Evolutionary conservation across 2,329 filamentous ascomycete genomes (phyloP).

Genomic region (Penicillium paneum): DNA sequence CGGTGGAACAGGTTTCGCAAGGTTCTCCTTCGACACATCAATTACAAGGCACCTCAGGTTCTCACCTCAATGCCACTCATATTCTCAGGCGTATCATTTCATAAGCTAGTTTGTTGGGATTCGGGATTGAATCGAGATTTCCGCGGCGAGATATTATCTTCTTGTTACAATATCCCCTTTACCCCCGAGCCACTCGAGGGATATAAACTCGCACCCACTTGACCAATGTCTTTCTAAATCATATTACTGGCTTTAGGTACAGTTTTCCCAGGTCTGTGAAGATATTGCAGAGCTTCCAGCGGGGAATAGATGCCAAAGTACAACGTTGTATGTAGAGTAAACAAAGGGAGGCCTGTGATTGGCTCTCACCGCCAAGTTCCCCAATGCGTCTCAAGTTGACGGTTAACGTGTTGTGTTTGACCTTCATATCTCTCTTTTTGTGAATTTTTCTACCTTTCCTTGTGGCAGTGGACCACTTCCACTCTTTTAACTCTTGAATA

Average conservation of each 20-base stretch:
- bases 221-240: background rate
- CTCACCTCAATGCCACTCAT: background rate
- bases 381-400: conserved; percentile 15
- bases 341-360: conserved; percentile 20
- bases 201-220: background rate
- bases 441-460: conserved; percentile 9
- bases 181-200: background rate
- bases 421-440: conserved; percentile 16
- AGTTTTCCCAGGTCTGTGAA: background rate
- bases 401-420: conserved; percentile 7
- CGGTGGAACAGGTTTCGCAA: background rate
- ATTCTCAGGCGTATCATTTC: background rate
- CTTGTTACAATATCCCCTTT: background rate
- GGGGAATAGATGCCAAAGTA: background rate
- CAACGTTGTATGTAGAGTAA: background rate
- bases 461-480: conserved; percentile 21
- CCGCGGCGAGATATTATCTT: background rate
- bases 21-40: background rate
- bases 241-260: background rate
- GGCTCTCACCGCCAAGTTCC: conserved; percentile 26
- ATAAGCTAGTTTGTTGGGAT: background rate
- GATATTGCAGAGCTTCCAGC: background rate
- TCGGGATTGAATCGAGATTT: background rate
- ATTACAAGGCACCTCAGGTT: background rate
- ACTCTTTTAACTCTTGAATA: conserved; percentile 16